phyloP scores from a whole-genome alignment of 2,329 filamentous ascomycete genomes.

The Fusarium setosum region DNA sequence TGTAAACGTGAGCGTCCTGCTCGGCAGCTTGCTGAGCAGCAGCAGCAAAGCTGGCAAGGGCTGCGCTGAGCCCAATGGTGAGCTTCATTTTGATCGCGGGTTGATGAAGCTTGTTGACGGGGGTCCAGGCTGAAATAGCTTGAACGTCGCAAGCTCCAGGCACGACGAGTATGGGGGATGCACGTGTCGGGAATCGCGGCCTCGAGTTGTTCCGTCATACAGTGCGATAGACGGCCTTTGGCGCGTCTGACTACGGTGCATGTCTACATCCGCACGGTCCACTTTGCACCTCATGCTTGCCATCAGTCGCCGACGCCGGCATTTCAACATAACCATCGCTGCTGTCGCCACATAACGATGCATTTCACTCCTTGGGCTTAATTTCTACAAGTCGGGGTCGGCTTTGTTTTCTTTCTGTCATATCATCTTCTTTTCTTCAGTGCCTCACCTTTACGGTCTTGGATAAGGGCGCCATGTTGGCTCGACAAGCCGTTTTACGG shows the following conservation, averaged over 20 bases:
- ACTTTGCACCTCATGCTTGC: background rate
- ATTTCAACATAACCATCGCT: conserved; percentile 11
- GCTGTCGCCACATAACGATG: conserved; percentile 35
- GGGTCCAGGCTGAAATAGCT: conserved; percentile 43
- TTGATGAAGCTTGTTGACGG: conserved; percentile 47
- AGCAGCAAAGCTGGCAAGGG: conserved; percentile 52
- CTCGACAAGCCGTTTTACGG: conserved; percentile 39
- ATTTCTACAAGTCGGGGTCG: conserved; percentile 1
- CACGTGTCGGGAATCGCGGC: conserved; percentile 44
- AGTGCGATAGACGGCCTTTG: conserved; percentile 12
- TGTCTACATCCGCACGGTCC: background rate
- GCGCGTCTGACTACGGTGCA: background rate
- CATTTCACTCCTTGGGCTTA: conserved; percentile 21
- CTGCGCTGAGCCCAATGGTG: conserved; percentile 52
- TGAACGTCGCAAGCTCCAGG: conserved; percentile 47
- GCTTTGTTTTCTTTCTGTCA: background rate
- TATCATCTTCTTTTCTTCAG: background rate
- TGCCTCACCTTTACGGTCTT: background rate
- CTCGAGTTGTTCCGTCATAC: conserved; percentile 46
- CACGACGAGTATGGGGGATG: conserved; percentile 37
- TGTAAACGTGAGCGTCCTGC: conserved; percentile 63
- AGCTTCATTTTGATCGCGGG: conserved; percentile 55
- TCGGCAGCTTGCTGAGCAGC: conserved; percentile 58
- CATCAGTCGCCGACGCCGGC: conserved; percentile 9
- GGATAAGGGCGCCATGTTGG: conserved; percentile 35